A percentile compares a stretch with the other conserved stretches of the same genome.
These are phyloP conservation scores for Aspergillus felis DNA, from an alignment of 2,329 filamentous ascomycete species.

Conservation along the genomic window DNA sequence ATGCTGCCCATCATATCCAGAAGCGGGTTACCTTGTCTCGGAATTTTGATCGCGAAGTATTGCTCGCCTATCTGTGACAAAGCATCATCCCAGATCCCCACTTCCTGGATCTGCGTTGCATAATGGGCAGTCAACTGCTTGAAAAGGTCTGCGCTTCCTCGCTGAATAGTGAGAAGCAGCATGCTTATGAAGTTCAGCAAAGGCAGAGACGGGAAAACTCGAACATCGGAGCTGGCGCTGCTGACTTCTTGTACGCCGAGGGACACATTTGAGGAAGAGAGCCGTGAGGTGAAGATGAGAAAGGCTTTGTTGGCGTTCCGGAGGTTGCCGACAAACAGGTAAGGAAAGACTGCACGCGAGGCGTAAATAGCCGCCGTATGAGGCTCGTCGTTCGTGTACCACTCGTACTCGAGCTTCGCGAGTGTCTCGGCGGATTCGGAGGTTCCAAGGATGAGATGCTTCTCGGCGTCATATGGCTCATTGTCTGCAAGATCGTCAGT, in stretches of 20 bases:
- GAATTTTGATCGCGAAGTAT: constrained; percentile 91
- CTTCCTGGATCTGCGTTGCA: constrained; percentile 70
- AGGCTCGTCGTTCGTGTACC: constrained; percentile 86
- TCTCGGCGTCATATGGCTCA: constrained; percentile 88
- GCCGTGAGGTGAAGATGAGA: constrained; percentile 66
- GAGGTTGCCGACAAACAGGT: constrained; percentile 84
- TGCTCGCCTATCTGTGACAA: constrained; percentile 88
- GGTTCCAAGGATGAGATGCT: constrained; percentile 82
- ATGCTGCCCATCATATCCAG: constrained; percentile 98
- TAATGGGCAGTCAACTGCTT: constrained; percentile 81
- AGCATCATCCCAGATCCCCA: constrained; percentile 72
- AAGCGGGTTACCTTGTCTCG: constrained; percentile 83
- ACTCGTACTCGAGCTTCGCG: constrained; percentile 80
- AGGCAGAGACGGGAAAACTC: constrained; percentile 86
- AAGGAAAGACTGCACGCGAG: constrained; percentile 82
- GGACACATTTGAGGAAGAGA: constrained; percentile 54
- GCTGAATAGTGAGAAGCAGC: constrained; percentile 76
- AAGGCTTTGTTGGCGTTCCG: constrained; percentile 82
- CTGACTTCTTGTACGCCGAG: constrained; percentile 79
- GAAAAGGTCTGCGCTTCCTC: constrained; percentile 73
- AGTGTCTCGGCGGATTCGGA: constrained; percentile 80
- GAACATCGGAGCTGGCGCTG: constrained; percentile 66
- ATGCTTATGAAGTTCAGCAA: constrained; percentile 91
- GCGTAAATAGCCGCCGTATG: constrained; percentile 85
- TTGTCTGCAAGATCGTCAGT: constrained; percentile 55